phyloP scores from a whole-genome alignment of 306 rosid genomes.

The Fragaria iinumae region DNA sequence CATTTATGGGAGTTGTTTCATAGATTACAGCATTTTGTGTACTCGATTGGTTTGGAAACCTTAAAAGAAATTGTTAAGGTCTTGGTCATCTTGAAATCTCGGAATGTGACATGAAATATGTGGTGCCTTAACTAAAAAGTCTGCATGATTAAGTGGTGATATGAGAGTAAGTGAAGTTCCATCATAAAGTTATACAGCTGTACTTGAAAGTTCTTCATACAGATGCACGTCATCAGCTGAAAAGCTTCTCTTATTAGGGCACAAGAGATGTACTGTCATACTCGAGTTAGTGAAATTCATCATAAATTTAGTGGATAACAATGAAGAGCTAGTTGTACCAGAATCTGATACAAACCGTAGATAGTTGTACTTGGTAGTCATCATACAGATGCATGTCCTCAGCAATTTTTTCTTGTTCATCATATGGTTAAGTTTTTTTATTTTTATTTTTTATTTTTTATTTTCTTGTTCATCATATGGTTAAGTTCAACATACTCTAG shows the following conservation, averaged over 20 bases:
- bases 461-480: too few species aligned
- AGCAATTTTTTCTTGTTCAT: neutral
- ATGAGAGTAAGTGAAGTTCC: neutral
- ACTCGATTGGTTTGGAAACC: conserved; percentile 72
- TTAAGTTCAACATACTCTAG: neutral
- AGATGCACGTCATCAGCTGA: neutral
- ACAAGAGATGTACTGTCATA: neutral
- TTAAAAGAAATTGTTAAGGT: conserved; percentile 60
- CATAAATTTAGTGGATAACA: too few species aligned
- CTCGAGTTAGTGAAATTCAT: neutral
- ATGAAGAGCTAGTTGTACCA: neutral
- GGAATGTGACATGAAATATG: conserved; percentile 33
- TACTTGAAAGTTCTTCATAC: conserved; percentile 18
- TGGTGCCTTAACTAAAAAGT: conserved; percentile 49
- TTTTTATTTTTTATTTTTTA: too few species aligned
- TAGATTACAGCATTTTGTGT: conserved; percentile 28
- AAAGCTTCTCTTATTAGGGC: neutral
- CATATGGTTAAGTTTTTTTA: neutral
- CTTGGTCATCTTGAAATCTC: conserved; percentile 57
- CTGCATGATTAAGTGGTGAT: conserved; percentile 13
- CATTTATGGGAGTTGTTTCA: neutral
- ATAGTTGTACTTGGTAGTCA: conserved; percentile 4
- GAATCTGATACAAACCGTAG: neutral
- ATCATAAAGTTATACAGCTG: neutral
- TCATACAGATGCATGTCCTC: neutral